Evolutionary conservation across 345 rosid species (phyloP).

Genomic region (Syzygium aqueum): DNA sequence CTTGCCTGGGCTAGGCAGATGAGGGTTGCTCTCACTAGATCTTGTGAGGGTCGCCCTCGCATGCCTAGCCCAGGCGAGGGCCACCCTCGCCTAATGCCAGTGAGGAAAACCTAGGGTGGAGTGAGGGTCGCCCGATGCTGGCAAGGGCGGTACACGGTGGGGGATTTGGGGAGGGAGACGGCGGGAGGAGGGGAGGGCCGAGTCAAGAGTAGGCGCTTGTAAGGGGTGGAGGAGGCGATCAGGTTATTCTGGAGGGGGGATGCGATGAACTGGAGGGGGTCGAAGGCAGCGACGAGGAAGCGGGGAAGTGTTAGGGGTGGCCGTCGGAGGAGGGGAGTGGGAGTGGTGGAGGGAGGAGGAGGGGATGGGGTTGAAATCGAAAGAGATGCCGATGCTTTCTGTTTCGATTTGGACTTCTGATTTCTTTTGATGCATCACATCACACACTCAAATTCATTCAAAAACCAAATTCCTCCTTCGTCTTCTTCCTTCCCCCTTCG

Average conservation of each 20-base stretch:
- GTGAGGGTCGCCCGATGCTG: no score
- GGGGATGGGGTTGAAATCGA: slow-evolving; percentile 79
- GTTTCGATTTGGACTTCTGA: slow-evolving; percentile 98
- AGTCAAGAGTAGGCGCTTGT: slow-evolving; percentile 52
- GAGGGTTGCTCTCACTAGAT: no score
- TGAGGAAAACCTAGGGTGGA: no score
- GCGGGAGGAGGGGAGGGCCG: slow-evolving; percentile 16
- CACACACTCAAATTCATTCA: slow-evolving; percentile 3
- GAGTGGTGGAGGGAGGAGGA: slow-evolving; percentile 8
- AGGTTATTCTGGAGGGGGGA: slow-evolving; percentile 31
- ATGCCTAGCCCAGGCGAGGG: no score
- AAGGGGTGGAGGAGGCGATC: slow-evolving; percentile 46
- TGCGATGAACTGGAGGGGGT: neutral
- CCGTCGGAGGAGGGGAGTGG: neutral
- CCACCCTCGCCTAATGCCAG: no score
- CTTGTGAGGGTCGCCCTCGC: no score
- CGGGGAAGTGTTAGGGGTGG: neutral
- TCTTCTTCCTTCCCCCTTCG: neutral
- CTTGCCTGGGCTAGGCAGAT: no score
- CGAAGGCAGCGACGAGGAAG: neutral
- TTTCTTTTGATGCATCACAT: slow-evolving; percentile 93
- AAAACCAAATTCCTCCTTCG: neutral
- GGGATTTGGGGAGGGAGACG: slow-evolving; percentile 43
- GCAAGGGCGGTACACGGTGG: slow-evolving; percentile 29
- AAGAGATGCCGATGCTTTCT: slow-evolving; percentile 99